These are phyloP conservation scores for Phoma sp. DNA, from an alignment of 2,329 filamentous ascomycete species.

Conservation along the genomic window DNA sequence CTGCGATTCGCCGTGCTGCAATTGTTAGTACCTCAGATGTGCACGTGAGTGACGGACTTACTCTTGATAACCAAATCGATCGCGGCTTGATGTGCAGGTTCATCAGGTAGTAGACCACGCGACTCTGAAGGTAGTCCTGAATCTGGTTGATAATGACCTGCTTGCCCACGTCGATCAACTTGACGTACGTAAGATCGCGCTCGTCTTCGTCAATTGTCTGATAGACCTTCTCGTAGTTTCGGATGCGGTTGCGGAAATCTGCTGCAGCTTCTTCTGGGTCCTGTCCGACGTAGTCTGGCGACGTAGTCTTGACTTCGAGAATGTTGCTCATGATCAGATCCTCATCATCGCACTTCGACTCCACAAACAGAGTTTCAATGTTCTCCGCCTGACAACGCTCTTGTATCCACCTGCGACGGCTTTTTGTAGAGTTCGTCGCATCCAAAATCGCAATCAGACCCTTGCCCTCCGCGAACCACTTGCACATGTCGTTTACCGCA, in stretches of 20 bases:
- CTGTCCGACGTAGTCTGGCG: constrained; percentile 91
- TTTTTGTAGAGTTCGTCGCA: constrained; percentile 94
- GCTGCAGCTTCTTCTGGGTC: constrained; percentile 89
- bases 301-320: constrained; percentile 94
- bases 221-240: constrained; percentile 97
- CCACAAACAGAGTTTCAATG: constrained; percentile 92
- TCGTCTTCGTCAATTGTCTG: constrained; percentile 92
- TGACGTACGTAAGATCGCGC: constrained; percentile 88
- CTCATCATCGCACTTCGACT: constrained; percentile 96
- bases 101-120: constrained; percentile 98
- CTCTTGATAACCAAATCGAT: constrained; percentile 94
- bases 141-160: constrained; percentile 99
- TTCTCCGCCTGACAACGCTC: constrained; percentile 77
- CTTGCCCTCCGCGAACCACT: constrained; percentile 80
- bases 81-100: constrained; percentile 97
- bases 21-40: constrained; percentile 20
- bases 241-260: constrained; percentile 93
- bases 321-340: constrained; percentile 98
- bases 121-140: constrained; percentile 93
- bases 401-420: constrained; percentile 87
- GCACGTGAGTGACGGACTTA: constrained; percentile 55
- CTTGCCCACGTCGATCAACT: constrained; percentile 94
- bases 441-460: constrained; percentile 94
- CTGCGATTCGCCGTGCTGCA: constrained; percentile 88
- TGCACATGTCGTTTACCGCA: constrained; percentile 90